Conservation (phyloP, 345 rosid genomes). For the Salix viminalis region DNA sequence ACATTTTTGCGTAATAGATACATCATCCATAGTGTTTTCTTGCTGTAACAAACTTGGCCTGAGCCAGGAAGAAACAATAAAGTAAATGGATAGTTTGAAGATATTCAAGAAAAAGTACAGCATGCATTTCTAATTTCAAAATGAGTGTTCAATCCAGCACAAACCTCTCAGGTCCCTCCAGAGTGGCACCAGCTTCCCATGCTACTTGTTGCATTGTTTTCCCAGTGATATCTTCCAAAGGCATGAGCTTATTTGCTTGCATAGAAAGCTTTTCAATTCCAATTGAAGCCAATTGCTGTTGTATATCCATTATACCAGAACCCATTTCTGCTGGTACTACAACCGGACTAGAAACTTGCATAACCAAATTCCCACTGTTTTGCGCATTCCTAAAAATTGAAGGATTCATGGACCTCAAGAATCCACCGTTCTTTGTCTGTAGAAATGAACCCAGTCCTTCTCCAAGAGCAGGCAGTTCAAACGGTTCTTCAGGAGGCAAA, state of each 20-base stretch:
- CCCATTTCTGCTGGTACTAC: slow-evolving; percentile 98
- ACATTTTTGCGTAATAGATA: slow-evolving; percentile 30
- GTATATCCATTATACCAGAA: slow-evolving; percentile 62
- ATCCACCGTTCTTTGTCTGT: slow-evolving; percentile 78
- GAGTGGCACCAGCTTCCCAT: slow-evolving; percentile 61
- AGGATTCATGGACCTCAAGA: slow-evolving; percentile 79
- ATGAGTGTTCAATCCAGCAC: slow-evolving; percentile 6
- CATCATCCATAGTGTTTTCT: slow-evolving; percentile 35
- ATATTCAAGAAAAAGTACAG: slow-evolving; percentile 2
- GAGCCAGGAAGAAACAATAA: slow-evolving; percentile 22
- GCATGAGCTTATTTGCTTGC: slow-evolving; percentile 92
- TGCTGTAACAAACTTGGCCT: slow-evolving; percentile 45
- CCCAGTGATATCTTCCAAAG: slow-evolving; percentile 87
- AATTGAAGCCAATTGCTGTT: slow-evolving; percentile 67
- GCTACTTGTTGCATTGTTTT: slow-evolving; percentile 80
- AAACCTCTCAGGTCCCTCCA: slow-evolving; percentile 60
- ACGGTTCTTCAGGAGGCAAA: slow-evolving; percentile 48
- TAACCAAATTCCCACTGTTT: slow-evolving; percentile 69
- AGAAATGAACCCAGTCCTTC: slow-evolving; percentile 84
- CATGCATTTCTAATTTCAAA: background rate
- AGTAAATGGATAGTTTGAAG: slow-evolving; percentile 11
- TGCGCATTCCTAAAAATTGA: slow-evolving; percentile 57
- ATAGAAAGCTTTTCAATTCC: slow-evolving; percentile 93
- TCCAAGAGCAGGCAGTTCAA: slow-evolving; percentile 68
- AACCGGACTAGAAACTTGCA: slow-evolving; percentile 94